Evolutionary conservation across 331 rosid genomes (phyloP).

Genomic region (Erythrophleum ivorense): DNA sequence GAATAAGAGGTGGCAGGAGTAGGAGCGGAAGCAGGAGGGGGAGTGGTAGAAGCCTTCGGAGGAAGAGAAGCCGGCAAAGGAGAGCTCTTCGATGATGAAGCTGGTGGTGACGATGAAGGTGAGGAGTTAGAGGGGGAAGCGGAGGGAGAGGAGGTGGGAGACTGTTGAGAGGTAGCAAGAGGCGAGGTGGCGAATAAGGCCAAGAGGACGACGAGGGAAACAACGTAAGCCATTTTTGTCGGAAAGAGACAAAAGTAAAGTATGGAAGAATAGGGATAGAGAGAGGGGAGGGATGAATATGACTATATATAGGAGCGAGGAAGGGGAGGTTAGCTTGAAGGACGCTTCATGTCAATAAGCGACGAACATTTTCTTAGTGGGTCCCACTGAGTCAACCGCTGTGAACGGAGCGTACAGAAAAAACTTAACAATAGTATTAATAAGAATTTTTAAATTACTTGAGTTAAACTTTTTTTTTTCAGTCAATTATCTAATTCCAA

Average conservation of each 20-base stretch:
- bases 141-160: conserved; percentile 50
- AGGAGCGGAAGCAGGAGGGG: background rate
- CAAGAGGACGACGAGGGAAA: conserved; percentile 30
- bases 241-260: background rate
- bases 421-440: too few species aligned
- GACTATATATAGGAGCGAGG: background rate
- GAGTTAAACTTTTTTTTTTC: background rate
- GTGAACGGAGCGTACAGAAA: background rate
- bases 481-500: background rate
- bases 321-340: background rate
- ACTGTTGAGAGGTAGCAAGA: conserved; percentile 41
- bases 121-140: conserved; percentile 24
- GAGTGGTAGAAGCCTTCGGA: background rate
- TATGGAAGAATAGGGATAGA: too few species aligned
- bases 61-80: background rate
- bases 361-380: background rate
- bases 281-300: background rate
- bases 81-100: conserved; percentile 17
- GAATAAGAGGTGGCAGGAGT: background rate
- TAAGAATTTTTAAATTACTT: background rate
- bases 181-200: conserved; percentile 45
- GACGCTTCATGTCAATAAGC: background rate
- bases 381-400: conserved; percentile 30
- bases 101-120: conserved; percentile 27
- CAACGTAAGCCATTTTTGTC: conserved; percentile 56